Evolutionary conservation across 371 early-diverging fungal species (phyloP).

Genomic region (Mortierella sp.): DNA sequence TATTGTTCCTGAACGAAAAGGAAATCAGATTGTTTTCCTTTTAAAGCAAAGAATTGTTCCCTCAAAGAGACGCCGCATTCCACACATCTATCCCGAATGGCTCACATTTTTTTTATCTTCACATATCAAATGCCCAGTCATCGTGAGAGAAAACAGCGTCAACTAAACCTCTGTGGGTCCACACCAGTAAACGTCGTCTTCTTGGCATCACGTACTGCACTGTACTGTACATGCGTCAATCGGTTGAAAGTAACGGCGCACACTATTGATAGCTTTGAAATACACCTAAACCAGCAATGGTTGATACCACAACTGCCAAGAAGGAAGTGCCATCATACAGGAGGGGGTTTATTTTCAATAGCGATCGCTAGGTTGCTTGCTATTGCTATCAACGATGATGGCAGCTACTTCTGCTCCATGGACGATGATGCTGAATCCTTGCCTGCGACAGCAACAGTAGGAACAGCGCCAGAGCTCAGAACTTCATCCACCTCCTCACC

Average conservation of each 20-base stretch:
- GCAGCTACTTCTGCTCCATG: constrained; percentile 15
- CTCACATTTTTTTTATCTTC: background rate
- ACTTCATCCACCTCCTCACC: constrained; percentile 31
- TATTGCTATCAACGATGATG: no score
- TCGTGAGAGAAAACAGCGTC: background rate
- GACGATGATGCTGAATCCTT: background rate
- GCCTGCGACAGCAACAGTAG: background rate
- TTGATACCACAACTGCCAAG: no score
- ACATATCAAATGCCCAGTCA: background rate
- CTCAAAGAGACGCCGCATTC: background rate
- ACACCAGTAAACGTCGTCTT: background rate
- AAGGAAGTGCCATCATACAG: no score
- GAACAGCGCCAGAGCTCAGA: constrained; percentile 50
- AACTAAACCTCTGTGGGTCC: background rate
- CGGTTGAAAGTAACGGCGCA: no score
- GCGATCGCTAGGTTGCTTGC: no score
- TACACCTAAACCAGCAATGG: no score
- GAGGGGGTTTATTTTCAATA: no score
- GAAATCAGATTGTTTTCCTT: background rate
- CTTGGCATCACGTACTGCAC: no score
- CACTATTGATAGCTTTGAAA: no score
- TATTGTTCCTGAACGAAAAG: background rate
- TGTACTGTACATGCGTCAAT: no score
- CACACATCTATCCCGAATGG: background rate
- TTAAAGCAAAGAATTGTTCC: background rate